These are phyloP conservation scores for Cryphonectria nitschkei DNA, from an alignment of 2,329 filamentous ascomycete species.

Conservation along the genomic window DNA sequence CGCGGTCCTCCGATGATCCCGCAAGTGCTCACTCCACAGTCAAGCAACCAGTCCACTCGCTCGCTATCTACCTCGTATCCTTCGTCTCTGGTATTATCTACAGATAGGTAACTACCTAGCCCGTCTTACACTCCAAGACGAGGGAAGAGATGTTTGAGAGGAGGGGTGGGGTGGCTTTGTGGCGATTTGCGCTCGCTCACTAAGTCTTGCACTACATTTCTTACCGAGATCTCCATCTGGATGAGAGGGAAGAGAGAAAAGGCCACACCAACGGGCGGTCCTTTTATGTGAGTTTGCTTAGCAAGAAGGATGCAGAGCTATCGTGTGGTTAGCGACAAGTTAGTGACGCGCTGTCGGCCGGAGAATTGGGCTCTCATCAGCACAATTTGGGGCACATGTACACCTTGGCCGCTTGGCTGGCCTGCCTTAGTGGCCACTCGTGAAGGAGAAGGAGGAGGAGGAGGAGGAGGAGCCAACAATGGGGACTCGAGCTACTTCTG, in stretches of 20 bases:
- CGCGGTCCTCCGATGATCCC: background rate
- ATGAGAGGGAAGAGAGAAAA: background rate
- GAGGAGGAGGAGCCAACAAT: background rate
- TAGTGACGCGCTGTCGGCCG: background rate
- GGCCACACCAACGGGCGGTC: background rate
- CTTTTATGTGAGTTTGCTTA: background rate
- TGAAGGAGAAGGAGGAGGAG: background rate
- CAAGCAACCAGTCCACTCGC: background rate
- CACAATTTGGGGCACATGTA: background rate
- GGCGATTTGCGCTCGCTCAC: background rate
- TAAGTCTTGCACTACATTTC: background rate
- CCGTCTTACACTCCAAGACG: conserved; percentile 4
- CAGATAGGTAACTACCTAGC: background rate
- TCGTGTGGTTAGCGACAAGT: background rate
- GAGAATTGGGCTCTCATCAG: background rate
- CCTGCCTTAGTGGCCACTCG: background rate
- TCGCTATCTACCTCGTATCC: background rate
- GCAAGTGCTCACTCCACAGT: background rate
- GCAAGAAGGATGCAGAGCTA: conserved; percentile 5
- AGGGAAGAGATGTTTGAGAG: background rate
- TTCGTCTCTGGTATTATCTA: background rate
- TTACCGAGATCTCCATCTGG: background rate
- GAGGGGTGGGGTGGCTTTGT: background rate
- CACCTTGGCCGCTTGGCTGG: background rate
- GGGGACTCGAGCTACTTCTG: background rate